Conservation (phyloP, 2,329 filamentous ascomycete genomes). For the Aspergillus chevalieri region DNA sequence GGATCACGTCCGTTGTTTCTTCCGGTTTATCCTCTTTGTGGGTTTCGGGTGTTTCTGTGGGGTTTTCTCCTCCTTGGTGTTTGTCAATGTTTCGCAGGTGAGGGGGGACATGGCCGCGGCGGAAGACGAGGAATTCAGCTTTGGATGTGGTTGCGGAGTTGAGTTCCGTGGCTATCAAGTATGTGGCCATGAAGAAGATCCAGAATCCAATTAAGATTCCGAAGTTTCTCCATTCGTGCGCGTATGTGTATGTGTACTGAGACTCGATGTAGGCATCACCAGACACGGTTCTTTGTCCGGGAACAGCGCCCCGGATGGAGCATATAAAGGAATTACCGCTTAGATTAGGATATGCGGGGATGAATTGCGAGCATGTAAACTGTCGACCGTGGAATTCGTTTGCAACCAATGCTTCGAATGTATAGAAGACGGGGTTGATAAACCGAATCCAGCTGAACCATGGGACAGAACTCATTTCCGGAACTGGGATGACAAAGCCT, state of each 20-base stretch:
- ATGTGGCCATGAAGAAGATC: conserved; percentile 57
- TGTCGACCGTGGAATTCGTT: conserved; percentile 54
- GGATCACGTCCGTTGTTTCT: conserved; percentile 13
- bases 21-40: conserved; percentile 10
- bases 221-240: conserved; percentile 61
- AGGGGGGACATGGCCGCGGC: conserved; percentile 47
- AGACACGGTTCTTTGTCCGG: conserved; percentile 50
- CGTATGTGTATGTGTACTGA: conserved; percentile 53
- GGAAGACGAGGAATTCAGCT: conserved; percentile 65
- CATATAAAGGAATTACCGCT: conserved; percentile 49
- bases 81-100: conserved; percentile 23
- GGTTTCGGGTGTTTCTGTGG: conserved; percentile 9
- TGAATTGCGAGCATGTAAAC: conserved; percentile 50
- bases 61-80: conserved; percentile 11
- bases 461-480: conserved; percentile 44
- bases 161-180: conserved; percentile 59
- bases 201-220: conserved; percentile 62
- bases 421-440: conserved; percentile 60
- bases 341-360: conserved; percentile 41
- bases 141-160: conserved; percentile 59
- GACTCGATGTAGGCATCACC: conserved; percentile 56
- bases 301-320: conserved; percentile 48
- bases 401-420: conserved; percentile 55
- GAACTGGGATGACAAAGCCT: conserved; percentile 57
- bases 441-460: conserved; percentile 65